Base-by-base conservation (phyloP, 805 yeast species). In the Yamadazyma sp. region DNA sequence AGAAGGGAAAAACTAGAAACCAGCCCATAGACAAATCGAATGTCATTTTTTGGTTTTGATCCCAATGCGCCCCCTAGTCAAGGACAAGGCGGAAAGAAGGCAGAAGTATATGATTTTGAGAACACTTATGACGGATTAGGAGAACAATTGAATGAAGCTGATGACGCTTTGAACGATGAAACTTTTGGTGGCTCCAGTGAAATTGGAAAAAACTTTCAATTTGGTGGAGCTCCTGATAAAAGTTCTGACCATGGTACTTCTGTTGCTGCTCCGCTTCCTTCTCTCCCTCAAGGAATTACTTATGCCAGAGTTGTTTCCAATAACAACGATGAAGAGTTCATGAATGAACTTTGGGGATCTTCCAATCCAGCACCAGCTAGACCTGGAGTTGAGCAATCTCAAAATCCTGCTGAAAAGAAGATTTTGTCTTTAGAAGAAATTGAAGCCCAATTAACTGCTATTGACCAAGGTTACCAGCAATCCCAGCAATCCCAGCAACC, bases 81-180 rank as follows among this genome's bases (percentile, higher is more conserved):
- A 32, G 35, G 32, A 40, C 52, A 42, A 33, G 41, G 38, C 35
- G 43, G 40, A 35, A 30, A 18, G n/a, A 19, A 20, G 11, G 23
- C 47, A 13, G 70, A 71, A 32, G 62, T 75, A 7, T 70, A 77
- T 56, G 89, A 85, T 55, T 88, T 87, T 55, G 95, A 88, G 52
- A 95, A 88, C 22, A 80, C 91, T 13, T 85, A 84, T 59, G 85
- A 80, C 39, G 90, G 91, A 2, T 71, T 82, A 38, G 95, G 87
- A 5, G 85, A 79, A n/a, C 61, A 49, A 46, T 71, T 67, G 32
- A 74, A 70, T 22, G 85, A 79, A 40, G 82, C 76, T 21, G 90
- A 83, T 32, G 96, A 87, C 55, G 93, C 84, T 25, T 71, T 82
- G 48, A 85, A 86, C 54, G 85, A 79, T 45, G 89, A 82, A 54